Evolutionary conservation across 2,329 filamentous ascomycete species (phyloP).

Genomic region (Magnaporthales sp.): DNA sequence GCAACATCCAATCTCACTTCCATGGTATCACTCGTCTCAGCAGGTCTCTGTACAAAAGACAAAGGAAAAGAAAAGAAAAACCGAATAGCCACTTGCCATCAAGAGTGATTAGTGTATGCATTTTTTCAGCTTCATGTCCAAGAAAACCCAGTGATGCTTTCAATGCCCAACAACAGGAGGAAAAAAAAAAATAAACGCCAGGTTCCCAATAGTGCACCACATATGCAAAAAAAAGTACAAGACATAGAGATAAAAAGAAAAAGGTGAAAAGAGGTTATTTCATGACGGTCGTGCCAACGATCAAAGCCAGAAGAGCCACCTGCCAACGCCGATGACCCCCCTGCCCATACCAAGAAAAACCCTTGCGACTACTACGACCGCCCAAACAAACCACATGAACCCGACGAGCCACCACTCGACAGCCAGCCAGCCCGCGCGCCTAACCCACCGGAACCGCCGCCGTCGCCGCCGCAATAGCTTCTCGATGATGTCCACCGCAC

Average conservation of each 20-base stretch:
- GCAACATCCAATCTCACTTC: background rate
- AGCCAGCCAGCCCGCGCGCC: constrained; percentile 67
- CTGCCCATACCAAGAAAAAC: constrained; percentile 54
- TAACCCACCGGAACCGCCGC: constrained; percentile 61
- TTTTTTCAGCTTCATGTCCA: background rate
- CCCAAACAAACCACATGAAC: constrained; percentile 92
- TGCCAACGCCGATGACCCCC: constrained; percentile 49
- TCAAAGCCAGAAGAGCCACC: constrained; percentile 83
- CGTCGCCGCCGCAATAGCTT: constrained; percentile 64
- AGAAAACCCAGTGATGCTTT: background rate
- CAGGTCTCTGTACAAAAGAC: background rate
- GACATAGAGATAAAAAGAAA: background rate
- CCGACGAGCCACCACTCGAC: constrained; percentile 85
- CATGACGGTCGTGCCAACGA: constrained; percentile 19
- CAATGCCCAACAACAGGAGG: background rate
- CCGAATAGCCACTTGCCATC: background rate
- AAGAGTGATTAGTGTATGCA: background rate
- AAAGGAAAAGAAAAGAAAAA: background rate
- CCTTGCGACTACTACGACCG: constrained; percentile 71
- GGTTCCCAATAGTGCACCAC: background rate
- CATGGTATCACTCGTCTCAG: background rate
- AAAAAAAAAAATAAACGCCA: background rate
- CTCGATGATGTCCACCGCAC: constrained; percentile 69
- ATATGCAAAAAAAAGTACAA: background rate
- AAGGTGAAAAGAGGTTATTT: background rate